A percentile compares a stretch with the other conserved stretches of the same genome.
phyloP scores from a whole-genome alignment of 2,329 filamentous ascomycete genomes.

The Aspergillus quadrilineatus region DNA sequence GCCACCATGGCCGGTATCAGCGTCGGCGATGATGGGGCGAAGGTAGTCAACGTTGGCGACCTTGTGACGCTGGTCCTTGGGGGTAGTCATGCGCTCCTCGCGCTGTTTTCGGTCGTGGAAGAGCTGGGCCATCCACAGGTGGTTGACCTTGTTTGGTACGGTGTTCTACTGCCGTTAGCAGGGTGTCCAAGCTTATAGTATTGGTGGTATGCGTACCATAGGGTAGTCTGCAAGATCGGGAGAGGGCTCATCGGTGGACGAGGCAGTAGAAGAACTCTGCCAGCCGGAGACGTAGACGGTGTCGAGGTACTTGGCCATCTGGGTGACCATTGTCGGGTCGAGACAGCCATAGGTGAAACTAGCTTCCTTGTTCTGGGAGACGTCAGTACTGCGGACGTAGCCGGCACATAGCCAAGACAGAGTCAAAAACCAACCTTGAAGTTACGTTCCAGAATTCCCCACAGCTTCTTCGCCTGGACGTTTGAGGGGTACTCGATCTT shows the following conservation, averaged over 20 bases:
- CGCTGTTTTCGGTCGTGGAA: constrained; percentile 99
- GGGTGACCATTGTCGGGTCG: constrained; percentile 96
- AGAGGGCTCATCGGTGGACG: constrained; percentile 89
- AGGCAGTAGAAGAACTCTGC: constrained; percentile 97
- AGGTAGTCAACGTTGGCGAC: constrained; percentile 88
- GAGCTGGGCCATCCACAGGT: constrained; percentile 96
- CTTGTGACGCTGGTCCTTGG: constrained; percentile 69
- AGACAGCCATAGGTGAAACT: constrained; percentile 97
- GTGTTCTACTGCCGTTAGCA: constrained; percentile 65
- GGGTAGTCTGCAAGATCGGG: constrained; percentile 98
- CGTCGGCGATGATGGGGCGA: constrained; percentile 92
- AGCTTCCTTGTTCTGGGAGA: constrained; percentile 71
- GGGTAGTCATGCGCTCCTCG: constrained; percentile 80
- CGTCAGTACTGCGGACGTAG: background rate
- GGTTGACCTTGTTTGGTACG: constrained; percentile 95
- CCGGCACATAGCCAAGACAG: background rate
- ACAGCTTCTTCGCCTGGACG: constrained; percentile 87
- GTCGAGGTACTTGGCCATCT: constrained; percentile 98
- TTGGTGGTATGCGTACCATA: constrained; percentile 54
- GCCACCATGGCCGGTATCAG: constrained; percentile 94
- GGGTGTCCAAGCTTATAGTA: background rate
- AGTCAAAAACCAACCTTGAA: constrained; percentile 64
- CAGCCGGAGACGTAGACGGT: constrained; percentile 98
- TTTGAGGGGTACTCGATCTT: constrained; percentile 92
- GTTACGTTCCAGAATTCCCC: constrained; percentile 80